phyloP scores from a whole-genome alignment of 179 eudicot species.

The Pouteria campechiana region DNA sequence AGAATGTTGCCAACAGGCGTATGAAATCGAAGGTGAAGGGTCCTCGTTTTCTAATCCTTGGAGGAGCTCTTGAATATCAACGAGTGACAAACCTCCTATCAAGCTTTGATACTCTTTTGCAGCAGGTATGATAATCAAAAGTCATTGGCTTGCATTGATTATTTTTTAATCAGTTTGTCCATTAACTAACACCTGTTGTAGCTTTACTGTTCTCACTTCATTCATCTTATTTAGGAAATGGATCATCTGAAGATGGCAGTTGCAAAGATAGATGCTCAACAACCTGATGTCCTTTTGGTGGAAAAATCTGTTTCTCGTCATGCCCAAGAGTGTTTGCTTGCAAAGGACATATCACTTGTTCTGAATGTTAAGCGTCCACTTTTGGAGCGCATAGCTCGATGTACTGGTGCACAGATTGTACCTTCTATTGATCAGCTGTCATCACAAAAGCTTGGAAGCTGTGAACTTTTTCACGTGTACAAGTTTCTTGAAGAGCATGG shows the following conservation, averaged over 20 bases:
- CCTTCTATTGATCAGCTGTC: slow-evolving; percentile 32
- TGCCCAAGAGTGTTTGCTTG: slow-evolving; percentile 45
- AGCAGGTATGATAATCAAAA: too few relatives aligned
- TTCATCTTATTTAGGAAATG: slow-evolving; percentile 36
- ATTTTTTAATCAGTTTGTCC: too few relatives aligned
- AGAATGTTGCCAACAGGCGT: slow-evolving; percentile 49
- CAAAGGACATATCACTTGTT: slow-evolving; percentile 31
- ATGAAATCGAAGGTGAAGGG: slow-evolving; percentile 33
- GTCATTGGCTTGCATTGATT: too few relatives aligned
- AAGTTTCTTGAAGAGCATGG: slow-evolving; percentile 41
- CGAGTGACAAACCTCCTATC: slow-evolving; percentile 36
- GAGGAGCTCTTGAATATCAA: slow-evolving; percentile 50
- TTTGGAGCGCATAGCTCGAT: slow-evolving; percentile 39
- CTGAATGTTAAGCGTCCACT: slow-evolving; percentile 38
- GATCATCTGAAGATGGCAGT: slow-evolving; percentile 49
- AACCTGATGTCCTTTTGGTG: slow-evolving; percentile 35
- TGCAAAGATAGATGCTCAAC: slow-evolving; percentile 31
- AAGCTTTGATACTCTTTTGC: slow-evolving; percentile 36
- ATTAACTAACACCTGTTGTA: too few relatives aligned
- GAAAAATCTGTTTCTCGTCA: slow-evolving; percentile 45
- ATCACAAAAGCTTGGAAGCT: slow-evolving; percentile 24
- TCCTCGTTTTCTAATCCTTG: slow-evolving; percentile 36
- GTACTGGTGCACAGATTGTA: slow-evolving; percentile 39
- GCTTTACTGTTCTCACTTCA: too few relatives aligned
- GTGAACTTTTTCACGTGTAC: slow-evolving; percentile 37